These are phyloP conservation scores for Crucihimalaya himalaica DNA, from an alignment of 345 rosid species.

Conservation along the genomic window DNA sequence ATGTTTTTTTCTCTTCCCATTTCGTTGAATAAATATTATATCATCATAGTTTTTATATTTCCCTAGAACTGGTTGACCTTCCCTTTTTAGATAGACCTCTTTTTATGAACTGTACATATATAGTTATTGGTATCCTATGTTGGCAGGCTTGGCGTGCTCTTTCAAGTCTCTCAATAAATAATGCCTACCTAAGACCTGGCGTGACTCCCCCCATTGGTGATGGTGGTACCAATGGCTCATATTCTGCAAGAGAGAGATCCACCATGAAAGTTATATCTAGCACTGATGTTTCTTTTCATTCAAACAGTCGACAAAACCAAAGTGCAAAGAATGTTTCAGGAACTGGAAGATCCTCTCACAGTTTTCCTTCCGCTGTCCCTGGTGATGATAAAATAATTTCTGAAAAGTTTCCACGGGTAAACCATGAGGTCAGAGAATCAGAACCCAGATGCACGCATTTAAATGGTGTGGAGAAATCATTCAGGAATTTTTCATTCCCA, in stretches of 20 bases:
- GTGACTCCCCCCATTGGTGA: conserved; percentile 54
- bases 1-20: conserved; percentile 15
- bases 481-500: conserved; percentile 38
- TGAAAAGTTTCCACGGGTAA: conserved; percentile 38
- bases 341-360: conserved; percentile 39
- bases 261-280: conserved; percentile 40
- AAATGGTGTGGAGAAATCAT: conserved; percentile 40
- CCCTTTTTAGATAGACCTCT: conserved; percentile 2
- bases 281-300: conserved; percentile 34
- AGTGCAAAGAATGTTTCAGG: conserved; percentile 36
- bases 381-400: conserved; percentile 31
- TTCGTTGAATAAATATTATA: neutral
- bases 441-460: conserved; percentile 29
- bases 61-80: neutral
- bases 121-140: conserved; percentile 14
- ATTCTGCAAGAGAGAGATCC: conserved; percentile 46
- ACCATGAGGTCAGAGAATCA: conserved; percentile 40
- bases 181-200: conserved; percentile 72
- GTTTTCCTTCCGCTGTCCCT: conserved; percentile 37
- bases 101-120: neutral
- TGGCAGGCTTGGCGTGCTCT: conserved; percentile 90
- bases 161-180: conserved; percentile 60
- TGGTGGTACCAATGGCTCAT: conserved; percentile 36
- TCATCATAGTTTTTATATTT: conserved; percentile 8
- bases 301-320: conserved; percentile 37